Percentiles rank a stretch among this genome's conserved stretches.
Evolutionary conservation across 2,329 filamentous ascomycete species (phyloP).

Genomic region (Simplicillium sp.): DNA sequence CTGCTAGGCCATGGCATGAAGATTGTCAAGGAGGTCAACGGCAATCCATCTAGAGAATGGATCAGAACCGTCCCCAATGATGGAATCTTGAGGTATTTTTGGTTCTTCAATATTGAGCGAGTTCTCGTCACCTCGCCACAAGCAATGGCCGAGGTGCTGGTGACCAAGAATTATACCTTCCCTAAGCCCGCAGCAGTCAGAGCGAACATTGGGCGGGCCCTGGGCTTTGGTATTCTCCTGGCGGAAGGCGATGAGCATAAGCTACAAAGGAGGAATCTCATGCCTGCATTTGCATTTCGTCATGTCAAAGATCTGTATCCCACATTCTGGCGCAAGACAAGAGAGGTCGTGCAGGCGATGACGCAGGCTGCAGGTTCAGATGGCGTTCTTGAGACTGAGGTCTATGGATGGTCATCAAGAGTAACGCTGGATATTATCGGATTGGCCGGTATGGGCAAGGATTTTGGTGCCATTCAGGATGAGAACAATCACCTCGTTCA

Average conservation of each 20-base stretch:
- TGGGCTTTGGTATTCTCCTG: slow-evolving; percentile 38
- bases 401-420: neutral
- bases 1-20: slow-evolving; percentile 34
- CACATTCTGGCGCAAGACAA: slow-evolving; percentile 54
- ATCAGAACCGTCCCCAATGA: slow-evolving; percentile 52
- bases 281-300: slow-evolving; percentile 57
- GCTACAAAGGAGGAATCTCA: slow-evolving; percentile 56
- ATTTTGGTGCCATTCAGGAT: neutral
- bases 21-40: slow-evolving; percentile 29
- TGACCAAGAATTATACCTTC: slow-evolving; percentile 9
- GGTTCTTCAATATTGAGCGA: slow-evolving; percentile 52
- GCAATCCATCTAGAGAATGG: slow-evolving; percentile 38
- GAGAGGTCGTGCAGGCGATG: neutral
- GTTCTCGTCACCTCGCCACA: slow-evolving; percentile 3
- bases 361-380: neutral
- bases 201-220: slow-evolving; percentile 5
- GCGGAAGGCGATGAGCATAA: slow-evolving; percentile 66
- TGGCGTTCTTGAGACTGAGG: neutral
- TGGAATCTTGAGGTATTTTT: slow-evolving; percentile 58
- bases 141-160: slow-evolving; percentile 3
- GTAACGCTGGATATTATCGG: neutral
- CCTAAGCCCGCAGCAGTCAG: slow-evolving; percentile 8
- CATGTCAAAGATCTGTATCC: slow-evolving; percentile 63
- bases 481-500: neutral
- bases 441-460: neutral